A percentile compares a stretch with the other conserved stretches of the same genome.
Conservation (phyloP, 352 stramenopile genomes). For the Phytophthora pseudosyringae region DNA sequence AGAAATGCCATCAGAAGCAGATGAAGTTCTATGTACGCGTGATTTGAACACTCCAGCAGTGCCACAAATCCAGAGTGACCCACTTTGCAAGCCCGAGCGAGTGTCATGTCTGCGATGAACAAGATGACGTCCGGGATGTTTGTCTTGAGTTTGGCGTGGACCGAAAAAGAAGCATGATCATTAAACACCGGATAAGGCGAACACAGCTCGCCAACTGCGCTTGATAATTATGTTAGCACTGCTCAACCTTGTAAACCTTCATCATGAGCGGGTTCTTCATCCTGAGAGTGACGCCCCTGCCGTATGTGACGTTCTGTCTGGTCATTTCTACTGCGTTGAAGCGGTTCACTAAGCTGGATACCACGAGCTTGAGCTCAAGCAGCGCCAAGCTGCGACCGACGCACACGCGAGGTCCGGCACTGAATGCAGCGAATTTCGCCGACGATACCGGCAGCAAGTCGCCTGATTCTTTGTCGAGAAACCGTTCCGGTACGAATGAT, state of each 20-base stretch:
- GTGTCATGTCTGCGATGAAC: too few relatives aligned
- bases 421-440: constrained; percentile 27
- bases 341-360: constrained; percentile 39
- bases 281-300: constrained; percentile 40
- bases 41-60: too few relatives aligned
- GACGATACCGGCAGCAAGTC: constrained; percentile 24
- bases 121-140: too few relatives aligned
- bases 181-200: too few relatives aligned
- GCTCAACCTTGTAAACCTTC: constrained; percentile 12
- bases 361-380: constrained; percentile 69
- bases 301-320: constrained; percentile 41
- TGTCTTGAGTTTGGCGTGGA: too few relatives aligned
- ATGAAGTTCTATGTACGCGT: too few relatives aligned
- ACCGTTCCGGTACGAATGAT: constrained; percentile 45
- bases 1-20: too few relatives aligned
- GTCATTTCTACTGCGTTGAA: constrained; percentile 43
- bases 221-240: neutral
- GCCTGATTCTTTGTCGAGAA: constrained; percentile 25
- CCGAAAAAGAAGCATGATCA: too few relatives aligned
- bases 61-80: too few relatives aligned
- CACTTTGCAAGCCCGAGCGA: too few relatives aligned
- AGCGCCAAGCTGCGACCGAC: constrained; percentile 50
- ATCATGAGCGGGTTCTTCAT: constrained; percentile 43
- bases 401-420: constrained; percentile 28
- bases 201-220: too few relatives aligned